Evolutionary conservation across 352 stramenopile species (phyloP), one percentile per base, ranked within the genome.

Genomic region (Pythium diclinum): DNA sequence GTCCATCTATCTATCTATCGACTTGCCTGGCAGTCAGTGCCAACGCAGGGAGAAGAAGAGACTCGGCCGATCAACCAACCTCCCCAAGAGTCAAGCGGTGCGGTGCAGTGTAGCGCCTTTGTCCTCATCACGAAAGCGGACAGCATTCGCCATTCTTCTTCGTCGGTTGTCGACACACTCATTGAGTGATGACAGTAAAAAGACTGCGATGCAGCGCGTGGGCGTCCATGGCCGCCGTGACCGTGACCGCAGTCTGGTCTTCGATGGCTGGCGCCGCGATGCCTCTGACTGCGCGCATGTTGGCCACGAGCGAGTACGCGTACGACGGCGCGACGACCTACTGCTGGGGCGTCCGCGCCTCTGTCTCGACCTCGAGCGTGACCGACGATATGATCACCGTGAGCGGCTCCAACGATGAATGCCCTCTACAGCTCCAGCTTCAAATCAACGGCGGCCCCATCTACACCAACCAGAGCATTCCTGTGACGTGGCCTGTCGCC

Each of bases 271-370:
- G 33, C 34, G 32, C 51, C 11, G 40, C 47, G 28, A 59, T 54
- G 56, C 46, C 40, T 47, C 8, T 56, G 23, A 51, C 57, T 32
- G 17, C 14, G 30, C 23, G 32, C 36, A 32, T 46, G 52, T 25
- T 21, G 23, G 21, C 56, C 16, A 17, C 46, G n/a, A 25, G 19
- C 32, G 53, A 61, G 8, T 61, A 57, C 53, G 59, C 59, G 16
- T 65, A 68, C 23, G 69, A 79, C 16, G 72, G 71, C 40, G 16
- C 51, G 25, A 77, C 74, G 33, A 82, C 75, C 9, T 79, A 76
- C 48, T 82, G 75, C 54, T 82, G 72, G 72, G 61, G 44, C 3
- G 57, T 78, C 13, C 33, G 56, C 46, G 68, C 59, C 6, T 61
- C 59, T 21, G 40, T 67, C 9, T 56, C 62, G 11, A 67, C 19